Conservation (phyloP, 441 rosid genomes). For the Populus hybrid region DNA sequence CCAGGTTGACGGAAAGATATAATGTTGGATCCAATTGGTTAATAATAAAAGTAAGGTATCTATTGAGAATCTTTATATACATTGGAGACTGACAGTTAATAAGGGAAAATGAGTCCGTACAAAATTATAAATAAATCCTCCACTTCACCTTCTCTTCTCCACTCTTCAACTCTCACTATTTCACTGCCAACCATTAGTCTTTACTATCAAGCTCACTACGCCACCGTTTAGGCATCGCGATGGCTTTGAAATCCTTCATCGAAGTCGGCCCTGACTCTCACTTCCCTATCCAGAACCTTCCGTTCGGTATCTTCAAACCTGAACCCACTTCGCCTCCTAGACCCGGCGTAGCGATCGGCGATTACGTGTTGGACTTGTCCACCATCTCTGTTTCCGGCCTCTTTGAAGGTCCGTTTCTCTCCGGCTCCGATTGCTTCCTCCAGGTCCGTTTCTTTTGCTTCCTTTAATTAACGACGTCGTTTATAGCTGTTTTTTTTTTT, state of each 20-base stretch:
- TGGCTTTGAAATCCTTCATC: conserved; percentile 75
- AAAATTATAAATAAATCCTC: neutral
- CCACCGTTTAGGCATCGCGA: conserved; percentile 6
- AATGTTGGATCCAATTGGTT: too few species aligned
- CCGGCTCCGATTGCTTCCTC: conserved; percentile 69
- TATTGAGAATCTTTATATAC: too few species aligned
- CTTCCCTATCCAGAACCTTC: conserved; percentile 95
- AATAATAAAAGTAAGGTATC: too few species aligned
- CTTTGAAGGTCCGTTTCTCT: conserved; percentile 64
- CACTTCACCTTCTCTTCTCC: neutral
- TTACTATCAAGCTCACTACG: neutral
- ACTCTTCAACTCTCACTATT: neutral
- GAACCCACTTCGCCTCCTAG: conserved; percentile 44
- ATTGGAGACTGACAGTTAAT: neutral
- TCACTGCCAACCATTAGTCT: neutral
- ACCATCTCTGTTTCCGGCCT: conserved; percentile 70
- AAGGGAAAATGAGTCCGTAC: neutral
- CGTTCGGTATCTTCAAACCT: conserved; percentile 78
- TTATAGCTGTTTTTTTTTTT: neutral
- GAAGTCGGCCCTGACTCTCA: conserved; percentile 62
- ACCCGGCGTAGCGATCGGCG: conserved; percentile 83
- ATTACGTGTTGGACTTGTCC: conserved; percentile 72
- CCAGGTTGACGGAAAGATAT: too few species aligned
- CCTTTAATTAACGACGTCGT: neutral
- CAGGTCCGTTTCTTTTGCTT: conserved; percentile 42